Percentiles rank a stretch among this genome's conserved stretches.
These are phyloP conservation scores for Lyophyllum shimeji DNA, from an alignment of 768 basidiomycete genomes.

Conservation along the genomic window DNA sequence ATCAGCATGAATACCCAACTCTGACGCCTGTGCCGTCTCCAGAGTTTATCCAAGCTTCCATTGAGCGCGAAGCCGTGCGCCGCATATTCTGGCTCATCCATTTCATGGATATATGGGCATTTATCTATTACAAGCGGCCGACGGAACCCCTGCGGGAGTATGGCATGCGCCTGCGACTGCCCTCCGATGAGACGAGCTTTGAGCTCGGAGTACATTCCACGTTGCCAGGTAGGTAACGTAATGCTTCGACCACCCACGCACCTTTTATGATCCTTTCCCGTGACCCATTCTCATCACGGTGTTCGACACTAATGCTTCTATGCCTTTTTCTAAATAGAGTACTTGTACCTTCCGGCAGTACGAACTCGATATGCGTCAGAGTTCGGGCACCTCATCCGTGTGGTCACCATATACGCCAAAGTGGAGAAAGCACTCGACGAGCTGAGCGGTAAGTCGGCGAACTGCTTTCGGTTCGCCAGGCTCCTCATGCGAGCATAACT, in stretches of 20 bases:
- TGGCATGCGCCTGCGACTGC: constrained; percentile 62
- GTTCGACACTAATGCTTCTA: constrained; percentile 13
- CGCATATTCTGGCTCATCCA: constrained; percentile 82
- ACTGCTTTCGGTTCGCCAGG: constrained; percentile 10
- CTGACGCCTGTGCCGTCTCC: constrained; percentile 58
- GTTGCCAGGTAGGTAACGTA: constrained; percentile 43
- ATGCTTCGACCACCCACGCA: constrained; percentile 2
- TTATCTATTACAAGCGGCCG: constrained; percentile 46
- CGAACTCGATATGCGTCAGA: constrained; percentile 66
- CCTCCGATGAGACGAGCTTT: constrained; percentile 81
- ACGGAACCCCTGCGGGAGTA: constrained; percentile 36
- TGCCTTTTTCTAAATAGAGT: constrained; percentile 46
- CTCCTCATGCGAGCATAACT: not conserved
- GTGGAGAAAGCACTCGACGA: constrained; percentile 57
- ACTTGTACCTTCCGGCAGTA: constrained; percentile 62
- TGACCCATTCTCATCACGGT: constrained; percentile 3
- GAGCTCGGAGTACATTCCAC: constrained; percentile 66
- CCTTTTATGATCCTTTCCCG: constrained; percentile 2
- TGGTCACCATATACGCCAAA: constrained; percentile 62
- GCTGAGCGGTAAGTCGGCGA: constrained; percentile 41
- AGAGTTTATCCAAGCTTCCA: constrained; percentile 57
- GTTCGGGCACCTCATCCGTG: constrained; percentile 73
- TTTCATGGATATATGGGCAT: constrained; percentile 52
- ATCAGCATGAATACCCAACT: constrained; percentile 59
- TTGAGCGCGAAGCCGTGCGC: constrained; percentile 78